Base-by-base conservation (phyloP, 306 rosid genomes). In the Fragaria vesca region DNA sequence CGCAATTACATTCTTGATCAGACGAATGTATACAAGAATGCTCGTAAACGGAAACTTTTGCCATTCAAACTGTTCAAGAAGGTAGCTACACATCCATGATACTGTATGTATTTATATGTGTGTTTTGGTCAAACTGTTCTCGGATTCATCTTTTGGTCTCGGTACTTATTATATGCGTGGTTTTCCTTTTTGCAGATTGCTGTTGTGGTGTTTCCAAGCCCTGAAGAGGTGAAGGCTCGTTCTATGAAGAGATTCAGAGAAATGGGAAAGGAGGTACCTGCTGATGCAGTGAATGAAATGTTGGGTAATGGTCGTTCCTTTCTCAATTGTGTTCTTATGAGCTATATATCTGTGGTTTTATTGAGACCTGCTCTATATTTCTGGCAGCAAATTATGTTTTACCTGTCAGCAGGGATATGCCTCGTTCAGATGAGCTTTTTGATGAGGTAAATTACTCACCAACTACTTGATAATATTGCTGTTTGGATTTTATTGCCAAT, bases 1-100 rank as follows among this genome's bases (percentile, higher is more conserved):
- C 87, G 76, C 66, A 88, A 90, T 85, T 90, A 90, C 79, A 86
- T 90, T 75, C 73, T 88, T 62, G 93, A 87, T 69, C 90, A 80
- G 80, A 87, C 90, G 79, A 90, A 90, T 83, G 91, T 90, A 66
- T 85, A 78, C 83, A 88, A 78, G 86, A 83, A 43, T 76, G 89
- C 90, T 6, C 88, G 93, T 46, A 88, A 61, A 78, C 87, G 87
- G 48, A 86, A 90, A 81, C 83, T 90, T 71, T 83, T 76, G 70
- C 86, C 92, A 38, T 86, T 90, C 82, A 73, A 83, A 1, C 74
- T 38, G 71, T 90, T 66, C 78, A 73, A 62, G 66, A 90, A 86
- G 89, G 89, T 89, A 77, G n/a, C 75, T 68, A 28, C 57, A 2
- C 6, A 10, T 38, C 20, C 60, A 63, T 54, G 47, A 54, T 17